Conservation (phyloP, 2,329 filamentous ascomycete species). For the Cytospora chrysosperma region DNA sequence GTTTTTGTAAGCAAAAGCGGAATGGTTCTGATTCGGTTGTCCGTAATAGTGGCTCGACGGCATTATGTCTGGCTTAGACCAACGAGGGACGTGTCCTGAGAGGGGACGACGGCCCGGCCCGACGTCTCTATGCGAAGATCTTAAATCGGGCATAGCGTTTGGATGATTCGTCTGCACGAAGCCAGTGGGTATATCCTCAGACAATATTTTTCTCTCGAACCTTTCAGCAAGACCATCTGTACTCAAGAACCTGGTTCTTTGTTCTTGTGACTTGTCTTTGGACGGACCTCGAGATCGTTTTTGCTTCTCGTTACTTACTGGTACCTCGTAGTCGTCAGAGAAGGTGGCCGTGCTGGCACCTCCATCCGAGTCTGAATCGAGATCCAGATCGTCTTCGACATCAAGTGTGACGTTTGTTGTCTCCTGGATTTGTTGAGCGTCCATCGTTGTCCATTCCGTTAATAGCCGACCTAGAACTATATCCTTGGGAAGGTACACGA, state of each 20-base stretch:
- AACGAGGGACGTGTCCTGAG: not conserved
- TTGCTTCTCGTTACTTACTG: not conserved
- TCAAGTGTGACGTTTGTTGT: not conserved
- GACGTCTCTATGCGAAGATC: not conserved
- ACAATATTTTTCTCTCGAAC: not conserved
- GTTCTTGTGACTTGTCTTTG: not conserved
- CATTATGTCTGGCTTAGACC: not conserved
- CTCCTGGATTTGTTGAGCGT: not conserved
- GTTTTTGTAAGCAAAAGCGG: too few species aligned
- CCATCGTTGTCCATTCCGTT: not conserved
- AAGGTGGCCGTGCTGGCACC: not conserved
- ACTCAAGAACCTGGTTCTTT: not conserved
- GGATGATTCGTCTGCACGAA: not conserved
- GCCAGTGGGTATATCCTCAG: not conserved
- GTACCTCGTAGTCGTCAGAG: not conserved
- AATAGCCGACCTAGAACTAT: not conserved
- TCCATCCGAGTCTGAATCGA: not conserved
- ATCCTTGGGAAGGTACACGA: not conserved
- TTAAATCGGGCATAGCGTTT: not conserved
- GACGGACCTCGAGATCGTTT: not conserved
- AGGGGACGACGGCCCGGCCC: too few species aligned
- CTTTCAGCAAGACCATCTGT: not conserved
- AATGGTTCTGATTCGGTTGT: too few species aligned
- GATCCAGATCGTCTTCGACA: not conserved
- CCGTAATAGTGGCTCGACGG: not conserved